Evolutionary conservation across 1,284 basidiomycete genomes (phyloP), one percentile per base, ranked within the genome.

Genomic region (Heterobasidion irregulare): DNA sequence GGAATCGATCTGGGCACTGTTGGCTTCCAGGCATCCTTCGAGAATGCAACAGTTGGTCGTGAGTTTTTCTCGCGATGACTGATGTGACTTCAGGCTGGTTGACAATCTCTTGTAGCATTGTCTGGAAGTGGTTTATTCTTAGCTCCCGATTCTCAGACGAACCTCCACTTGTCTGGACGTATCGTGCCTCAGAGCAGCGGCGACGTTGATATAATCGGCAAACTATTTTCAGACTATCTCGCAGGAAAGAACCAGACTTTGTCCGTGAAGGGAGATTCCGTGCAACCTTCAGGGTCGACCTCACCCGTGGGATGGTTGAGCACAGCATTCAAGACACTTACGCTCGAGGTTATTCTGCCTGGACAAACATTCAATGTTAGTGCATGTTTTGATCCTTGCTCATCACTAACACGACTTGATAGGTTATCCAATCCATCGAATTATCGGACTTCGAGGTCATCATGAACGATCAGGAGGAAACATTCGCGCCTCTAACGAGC

Each of bases 1-100:
- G 86, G 88, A 38, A 87, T 91, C 59, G 77, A 87, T 62, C 73
- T 91, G 43, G 89, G 87, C 41, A 82, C 78, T 3, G 83, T 85
- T 47, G 77, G 75, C 15, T 90, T 91, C 72, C 72, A 80, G 56
- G 72, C 79, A 8, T 81, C 77, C 69, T 89, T 83, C 65, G 68
- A 80, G 53, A 72, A 74, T 50, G 73, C 69, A 12, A 62, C 73
- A 32, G 68, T 84, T 57, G 80, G 84, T 53, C 81, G 80, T 84
- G 64, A 72, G 83, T 66, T 85, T 90, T 90, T 47, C 16, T 10
- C 46, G 7, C 46, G 26, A 15, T 47, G 12, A 16, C 16, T 47
- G 9, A 10, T 47, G n/a, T 47, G 10, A 10, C 46, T 19, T 26
- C 26, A 26, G 26, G 26, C 43, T n/a, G 8, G 16, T 52, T 48